Base-by-base conservation (phyloP, 1,284 basidiomycete genomes). In the Ceraceosorus bombacis region DNA sequence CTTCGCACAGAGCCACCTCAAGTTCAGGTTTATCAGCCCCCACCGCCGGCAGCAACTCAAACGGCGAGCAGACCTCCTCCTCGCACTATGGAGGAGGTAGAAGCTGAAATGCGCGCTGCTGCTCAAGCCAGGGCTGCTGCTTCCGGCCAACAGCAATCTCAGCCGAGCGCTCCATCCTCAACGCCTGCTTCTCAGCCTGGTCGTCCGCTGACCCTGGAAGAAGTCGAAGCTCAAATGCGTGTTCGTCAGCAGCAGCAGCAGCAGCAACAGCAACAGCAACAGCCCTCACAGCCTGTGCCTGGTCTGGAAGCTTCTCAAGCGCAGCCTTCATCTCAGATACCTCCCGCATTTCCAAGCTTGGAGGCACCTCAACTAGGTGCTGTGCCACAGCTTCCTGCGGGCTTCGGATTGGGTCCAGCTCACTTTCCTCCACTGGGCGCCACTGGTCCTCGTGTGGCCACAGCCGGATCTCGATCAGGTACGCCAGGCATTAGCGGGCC, bases 221-320 rank as follows among this genome's bases (percentile, higher is more conserved):
- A 98, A 77, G 89, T 98, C 64, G 94, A 98, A 78, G 87, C 88
- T 4, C 90, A 97, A 78, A 89, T 74, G 41, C 68, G 63, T 37
- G 64, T 63, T 41, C 59, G 59, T 39, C 43, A 46, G 43, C 43
- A 10, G 10, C 9, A 10, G 43, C 43, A 46, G 43, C 43, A 46
- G n/a, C 51, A 51, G 2, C 83, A 57, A 43, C 43, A 43, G 37
- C 12, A 15, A n/a, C 48, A 53, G 36, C 64, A 59, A 60, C 59
- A 43, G 7, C 54, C 39, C 15, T 59, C 52, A 49, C 61, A 80
- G 51, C 79, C 78, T 13, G 56, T 40, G 48, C 54, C 61, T 12
- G 55, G 53, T 3, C 41, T 40, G 51, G 41, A 43, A 6, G 49
- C 51, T 5, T 6, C 37, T 27, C 51, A 53, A 36, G 51, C 6